Percentiles rank a stretch among this genome's conserved stretches.
Conservation (phyloP, 73 alveolate genomes). For the Blepharisma stoltei region DNA sequence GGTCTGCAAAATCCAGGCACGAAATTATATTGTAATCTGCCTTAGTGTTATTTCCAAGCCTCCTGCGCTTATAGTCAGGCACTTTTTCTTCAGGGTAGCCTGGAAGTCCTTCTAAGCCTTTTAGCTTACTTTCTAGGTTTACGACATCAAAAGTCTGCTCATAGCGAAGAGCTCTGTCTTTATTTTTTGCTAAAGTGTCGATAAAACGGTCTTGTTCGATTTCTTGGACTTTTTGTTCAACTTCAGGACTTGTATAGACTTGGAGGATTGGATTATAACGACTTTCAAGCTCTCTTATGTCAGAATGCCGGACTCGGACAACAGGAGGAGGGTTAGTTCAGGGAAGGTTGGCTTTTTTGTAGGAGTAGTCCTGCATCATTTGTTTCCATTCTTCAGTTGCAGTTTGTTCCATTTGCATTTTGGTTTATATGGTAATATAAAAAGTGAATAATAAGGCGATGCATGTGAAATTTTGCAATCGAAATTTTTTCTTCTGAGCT, state of each 20-base stretch:
- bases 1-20: constrained; percentile 63
- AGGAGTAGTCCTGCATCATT: background rate
- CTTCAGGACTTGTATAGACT: constrained; percentile 50
- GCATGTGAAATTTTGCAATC: too few species aligned
- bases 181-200: constrained; percentile 68
- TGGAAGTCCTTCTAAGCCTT: constrained; percentile 87
- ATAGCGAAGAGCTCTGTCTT: constrained; percentile 79
- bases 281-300: constrained; percentile 58
- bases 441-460: too few species aligned
- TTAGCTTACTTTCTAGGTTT: constrained; percentile 78
- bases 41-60: constrained; percentile 44
- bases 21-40: constrained; percentile 72
- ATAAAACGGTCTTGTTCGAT: constrained; percentile 64
- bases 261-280: constrained; percentile 69
- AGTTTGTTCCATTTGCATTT: background rate
- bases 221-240: constrained; percentile 47
- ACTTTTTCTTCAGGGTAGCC: constrained; percentile 85
- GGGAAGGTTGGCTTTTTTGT: background rate
- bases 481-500: too few species aligned
- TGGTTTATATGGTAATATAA: too few species aligned
- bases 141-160: constrained; percentile 87
- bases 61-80: constrained; percentile 42
- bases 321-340: constrained; percentile 9
- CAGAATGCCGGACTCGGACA: constrained; percentile 33
- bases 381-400: background rate